These are phyloP conservation scores for Phaseolus coccineus DNA, from an alignment of 331 rosid species.

Conservation along the genomic window DNA sequence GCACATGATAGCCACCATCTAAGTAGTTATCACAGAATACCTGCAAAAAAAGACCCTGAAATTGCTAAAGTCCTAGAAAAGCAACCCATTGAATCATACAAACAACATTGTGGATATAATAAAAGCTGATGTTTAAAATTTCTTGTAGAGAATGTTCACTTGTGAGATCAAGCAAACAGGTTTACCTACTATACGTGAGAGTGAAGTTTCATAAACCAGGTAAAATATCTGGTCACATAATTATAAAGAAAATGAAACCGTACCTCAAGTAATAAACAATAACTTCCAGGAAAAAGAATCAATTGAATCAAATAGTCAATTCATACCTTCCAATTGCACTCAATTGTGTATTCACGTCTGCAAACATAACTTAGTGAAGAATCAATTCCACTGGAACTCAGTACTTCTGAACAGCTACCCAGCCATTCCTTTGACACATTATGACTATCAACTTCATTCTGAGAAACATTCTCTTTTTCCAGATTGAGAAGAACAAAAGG, in stretches of 20 bases:
- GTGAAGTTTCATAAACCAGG: conserved; percentile 33
- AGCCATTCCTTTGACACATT: conserved; percentile 76
- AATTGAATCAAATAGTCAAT: conserved; percentile 23
- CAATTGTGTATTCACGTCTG: conserved; percentile 78
- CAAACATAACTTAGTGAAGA: conserved; percentile 72
- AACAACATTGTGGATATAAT: neutral
- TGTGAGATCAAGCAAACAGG: neutral
- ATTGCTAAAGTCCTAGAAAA: conserved; percentile 2
- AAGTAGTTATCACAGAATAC: conserved; percentile 96
- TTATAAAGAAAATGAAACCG: conserved; percentile 26
- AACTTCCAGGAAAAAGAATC: conserved; percentile 12
- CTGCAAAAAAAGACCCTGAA: conserved; percentile 50
- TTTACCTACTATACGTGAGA: neutral
- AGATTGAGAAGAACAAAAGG: conserved; percentile 85
- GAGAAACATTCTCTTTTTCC: conserved; percentile 49
- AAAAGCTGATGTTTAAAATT: conserved; percentile 12
- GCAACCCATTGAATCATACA: conserved; percentile 30
- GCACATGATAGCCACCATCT: conserved; percentile 97
- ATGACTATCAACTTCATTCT: conserved; percentile 48
- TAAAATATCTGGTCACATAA: neutral
- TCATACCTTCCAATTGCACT: conserved; percentile 93
- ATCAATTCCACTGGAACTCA: conserved; percentile 68
- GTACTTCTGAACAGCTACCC: conserved; percentile 73
- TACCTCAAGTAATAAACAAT: conserved; percentile 29
- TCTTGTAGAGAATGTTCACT: conserved; percentile 1